A percentile compares a stretch with the other conserved stretches of the same genome.
Evolutionary conservation across 179 eudicot species (phyloP).

Genomic region (Vitellaria paradoxa): DNA sequence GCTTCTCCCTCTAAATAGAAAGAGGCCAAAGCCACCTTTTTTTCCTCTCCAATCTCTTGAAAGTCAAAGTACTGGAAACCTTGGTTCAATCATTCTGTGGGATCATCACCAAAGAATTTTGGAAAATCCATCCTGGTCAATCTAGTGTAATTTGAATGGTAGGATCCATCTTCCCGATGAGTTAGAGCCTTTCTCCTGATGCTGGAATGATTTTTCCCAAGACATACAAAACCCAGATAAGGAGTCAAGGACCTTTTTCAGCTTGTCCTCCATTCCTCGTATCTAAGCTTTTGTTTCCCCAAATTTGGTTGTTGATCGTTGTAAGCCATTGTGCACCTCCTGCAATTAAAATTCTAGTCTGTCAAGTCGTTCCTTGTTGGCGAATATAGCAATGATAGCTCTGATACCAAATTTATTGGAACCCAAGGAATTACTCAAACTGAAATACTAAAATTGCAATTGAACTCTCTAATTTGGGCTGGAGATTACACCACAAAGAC

Average conservation of each 20-base stretch:
- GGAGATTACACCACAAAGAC: no score
- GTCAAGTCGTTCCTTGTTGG: not conserved
- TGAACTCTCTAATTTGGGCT: no score
- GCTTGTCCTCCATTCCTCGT: no score
- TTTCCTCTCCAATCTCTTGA: not conserved
- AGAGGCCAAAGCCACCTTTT: not conserved
- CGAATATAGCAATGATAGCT: not conserved
- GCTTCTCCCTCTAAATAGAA: slow-evolving; percentile 3
- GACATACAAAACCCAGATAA: not conserved
- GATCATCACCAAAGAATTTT: no score
- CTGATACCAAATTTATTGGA: not conserved
- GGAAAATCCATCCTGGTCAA: not conserved
- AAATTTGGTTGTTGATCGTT: not conserved
- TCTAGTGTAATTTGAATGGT: not conserved
- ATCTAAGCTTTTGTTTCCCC: not conserved
- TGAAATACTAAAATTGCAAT: not conserved
- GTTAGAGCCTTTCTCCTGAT: not conserved
- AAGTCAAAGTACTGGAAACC: not conserved
- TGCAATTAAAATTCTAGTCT: not conserved
- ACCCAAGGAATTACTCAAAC: no score
- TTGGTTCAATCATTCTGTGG: not conserved
- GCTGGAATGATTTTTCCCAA: not conserved
- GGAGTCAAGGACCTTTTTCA: no score
- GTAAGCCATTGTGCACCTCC: no score
- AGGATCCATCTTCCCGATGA: not conserved